Base-by-base conservation (phyloP, 345 rosid genomes). In the Angophora floribunda region DNA sequence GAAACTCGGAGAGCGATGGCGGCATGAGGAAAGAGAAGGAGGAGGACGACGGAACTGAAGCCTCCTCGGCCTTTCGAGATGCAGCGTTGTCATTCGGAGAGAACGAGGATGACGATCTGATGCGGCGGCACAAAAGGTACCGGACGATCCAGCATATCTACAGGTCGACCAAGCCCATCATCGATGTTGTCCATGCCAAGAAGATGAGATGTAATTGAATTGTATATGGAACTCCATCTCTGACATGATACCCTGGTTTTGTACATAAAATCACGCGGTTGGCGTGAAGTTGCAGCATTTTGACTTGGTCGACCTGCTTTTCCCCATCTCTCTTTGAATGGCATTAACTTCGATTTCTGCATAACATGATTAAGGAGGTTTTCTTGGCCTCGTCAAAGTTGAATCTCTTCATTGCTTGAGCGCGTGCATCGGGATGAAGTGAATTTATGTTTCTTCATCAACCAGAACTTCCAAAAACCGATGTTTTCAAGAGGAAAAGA, bases 121-220 rank as follows among this genome's bases (percentile, higher is more conserved):
- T 13, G 51, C 84, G 86, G 52, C 24, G 6, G 86, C 87, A 47
- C 65, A 89, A 67, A 75, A 90, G 86, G 86, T 87, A 82, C 52
- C 87, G 90, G 3, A 87, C 92, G 9, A 47, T 90, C 61, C 30
- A 55, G 51, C 41, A 52, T 49, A 85, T 90, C n/a, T 90, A 90
- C 85, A 47, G 26, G 32, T 85, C 52, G 36, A 88, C 90, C 30
- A 16, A 86, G 75, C 92, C 87, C 13, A 28, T 78, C 80, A 17
- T 14, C 15, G 85, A 9, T 51, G 59, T 47, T 30, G 61, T 36
- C 51, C 41, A 13, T 21, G 70, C 8, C 19, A 52, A 13, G 52
- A 67, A 85, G 82, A 87, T 75, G 65, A 51, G 16, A 87, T 51
- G 85, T 67, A 59, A 26, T 28, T 86, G 47, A 85, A 30, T 32